These are phyloP conservation scores for Pseudocercospora fijiensis DNA, from an alignment of 2,329 filamentous ascomycete species.

Conservation along the genomic window DNA sequence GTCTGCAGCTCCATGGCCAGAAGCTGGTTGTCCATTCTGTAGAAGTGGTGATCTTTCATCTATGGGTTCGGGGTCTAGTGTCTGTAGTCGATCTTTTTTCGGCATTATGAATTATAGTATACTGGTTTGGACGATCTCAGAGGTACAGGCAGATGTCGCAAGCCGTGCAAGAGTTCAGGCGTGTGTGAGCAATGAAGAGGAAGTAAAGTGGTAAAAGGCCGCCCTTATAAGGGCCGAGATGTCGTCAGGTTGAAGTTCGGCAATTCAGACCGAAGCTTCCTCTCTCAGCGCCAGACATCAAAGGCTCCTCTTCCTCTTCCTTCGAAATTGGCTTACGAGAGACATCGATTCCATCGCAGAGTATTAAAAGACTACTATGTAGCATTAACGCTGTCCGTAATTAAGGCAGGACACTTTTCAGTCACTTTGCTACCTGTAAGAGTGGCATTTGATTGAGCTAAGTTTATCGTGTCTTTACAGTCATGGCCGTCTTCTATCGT, in stretches of 20 bases:
- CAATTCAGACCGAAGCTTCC: not conserved
- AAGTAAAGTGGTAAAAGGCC: not conserved
- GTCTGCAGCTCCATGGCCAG: constrained; percentile 8
- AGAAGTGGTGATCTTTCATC: constrained; percentile 31
- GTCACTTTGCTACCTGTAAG: not conserved
- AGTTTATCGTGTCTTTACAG: not conserved
- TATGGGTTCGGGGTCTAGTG: constrained; percentile 19
- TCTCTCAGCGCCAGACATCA: too few relatives aligned
- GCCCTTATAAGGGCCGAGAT: too few relatives aligned
- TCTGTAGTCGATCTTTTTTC: constrained; percentile 14
- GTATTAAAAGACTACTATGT: not conserved
- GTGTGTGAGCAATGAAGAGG: not conserved
- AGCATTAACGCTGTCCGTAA: not conserved
- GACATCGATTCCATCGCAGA: not conserved
- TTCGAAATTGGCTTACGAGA: not conserved
- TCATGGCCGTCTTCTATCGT: not conserved
- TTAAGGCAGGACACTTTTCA: not conserved
- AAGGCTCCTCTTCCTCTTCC: not conserved
- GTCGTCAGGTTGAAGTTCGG: not conserved
- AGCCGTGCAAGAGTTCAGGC: not conserved
- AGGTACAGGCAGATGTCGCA: not conserved
- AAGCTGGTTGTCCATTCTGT: constrained; percentile 14
- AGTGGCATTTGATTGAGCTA: not conserved
- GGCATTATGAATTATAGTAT: not conserved
- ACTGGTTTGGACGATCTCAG: not conserved